phyloP scores from a whole-genome alignment of 192 early-diverging fungal genomes.

The Entomortierella chlamydospora region DNA sequence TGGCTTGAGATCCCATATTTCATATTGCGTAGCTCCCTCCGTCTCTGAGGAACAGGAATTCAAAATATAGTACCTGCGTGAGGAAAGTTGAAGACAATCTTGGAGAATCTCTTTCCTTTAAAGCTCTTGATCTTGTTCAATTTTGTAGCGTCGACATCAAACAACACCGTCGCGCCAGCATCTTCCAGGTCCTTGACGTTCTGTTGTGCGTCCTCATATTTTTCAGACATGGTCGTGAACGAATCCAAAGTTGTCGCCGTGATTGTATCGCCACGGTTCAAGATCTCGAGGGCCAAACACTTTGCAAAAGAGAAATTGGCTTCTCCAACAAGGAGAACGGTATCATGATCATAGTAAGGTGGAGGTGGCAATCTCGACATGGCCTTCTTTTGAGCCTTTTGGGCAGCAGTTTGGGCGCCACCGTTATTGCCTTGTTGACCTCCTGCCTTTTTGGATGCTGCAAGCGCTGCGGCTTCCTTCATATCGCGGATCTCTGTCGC shows the following conservation, averaged over 20 bases:
- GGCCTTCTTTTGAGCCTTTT: slow-evolving; percentile 40
- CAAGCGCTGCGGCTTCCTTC: slow-evolving; percentile 31
- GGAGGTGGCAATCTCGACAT: slow-evolving; percentile 42
- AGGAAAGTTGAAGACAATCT: slow-evolving; percentile 97
- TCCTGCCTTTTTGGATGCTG: slow-evolving; percentile 28
- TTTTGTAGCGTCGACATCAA: slow-evolving; percentile 82
- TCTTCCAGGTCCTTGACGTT: slow-evolving; percentile 71
- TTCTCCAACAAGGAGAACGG: slow-evolving; percentile 84
- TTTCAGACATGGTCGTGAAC: slow-evolving; percentile 70
- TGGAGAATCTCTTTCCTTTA: slow-evolving; percentile 71
- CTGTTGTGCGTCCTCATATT: slow-evolving; percentile 81
- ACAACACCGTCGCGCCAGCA: slow-evolving; percentile 77
- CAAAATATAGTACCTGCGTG: slow-evolving; percentile 79
- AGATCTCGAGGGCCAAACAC: slow-evolving; percentile 68
- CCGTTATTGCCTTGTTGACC: slow-evolving; percentile 6
- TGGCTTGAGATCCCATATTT: no score
- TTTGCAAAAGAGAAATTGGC: slow-evolving; percentile 96
- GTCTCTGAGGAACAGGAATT: no score
- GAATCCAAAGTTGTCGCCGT: slow-evolving; percentile 85
- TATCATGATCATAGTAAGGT: slow-evolving; percentile 67
- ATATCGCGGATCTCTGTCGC: slow-evolving; percentile 43
- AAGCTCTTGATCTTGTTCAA: slow-evolving; percentile 70
- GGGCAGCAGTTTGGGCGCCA: background rate
- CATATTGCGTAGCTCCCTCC: no score
- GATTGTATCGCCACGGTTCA: slow-evolving; percentile 68